These are phyloP conservation scores for Lactarius sanguifluus DNA, from an alignment of 768 basidiomycete species.

Conservation along the genomic window DNA sequence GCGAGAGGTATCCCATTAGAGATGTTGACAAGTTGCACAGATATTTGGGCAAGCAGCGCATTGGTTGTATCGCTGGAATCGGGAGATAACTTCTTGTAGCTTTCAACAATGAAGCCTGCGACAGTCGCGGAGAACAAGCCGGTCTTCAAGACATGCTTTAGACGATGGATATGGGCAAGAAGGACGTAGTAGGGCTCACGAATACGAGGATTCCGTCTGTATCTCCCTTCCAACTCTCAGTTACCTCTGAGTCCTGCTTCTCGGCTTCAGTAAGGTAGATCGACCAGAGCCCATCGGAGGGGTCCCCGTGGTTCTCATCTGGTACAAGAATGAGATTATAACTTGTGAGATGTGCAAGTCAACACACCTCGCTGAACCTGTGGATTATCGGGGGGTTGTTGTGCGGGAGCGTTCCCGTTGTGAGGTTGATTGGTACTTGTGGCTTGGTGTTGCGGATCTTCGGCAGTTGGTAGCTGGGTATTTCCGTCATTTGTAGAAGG, in stretches of 20 bases:
- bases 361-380: neutral
- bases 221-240: neutral
- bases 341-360: neutral
- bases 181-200: neutral
- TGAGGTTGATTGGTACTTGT: neutral
- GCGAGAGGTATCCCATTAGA: neutral
- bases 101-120: too few species aligned
- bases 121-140: neutral
- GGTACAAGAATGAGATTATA: neutral
- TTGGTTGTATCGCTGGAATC: neutral
- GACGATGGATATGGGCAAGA: neutral
- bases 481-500: neutral
- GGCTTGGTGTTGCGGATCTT: neutral
- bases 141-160: neutral
- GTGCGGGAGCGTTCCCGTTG: neutral
- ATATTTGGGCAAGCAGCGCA: neutral
- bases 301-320: neutral
- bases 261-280: too few species aligned
- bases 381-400: neutral
- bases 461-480: neutral
- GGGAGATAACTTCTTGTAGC: too few species aligned
- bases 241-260: neutral
- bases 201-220: neutral
- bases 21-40: neutral
- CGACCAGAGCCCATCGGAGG: neutral